A percentile compares a stretch with the other conserved stretches of the same genome.
Evolutionary conservation across 805 yeast genomes (phyloP).

Genomic region (Saturnispora mendoncae): DNA sequence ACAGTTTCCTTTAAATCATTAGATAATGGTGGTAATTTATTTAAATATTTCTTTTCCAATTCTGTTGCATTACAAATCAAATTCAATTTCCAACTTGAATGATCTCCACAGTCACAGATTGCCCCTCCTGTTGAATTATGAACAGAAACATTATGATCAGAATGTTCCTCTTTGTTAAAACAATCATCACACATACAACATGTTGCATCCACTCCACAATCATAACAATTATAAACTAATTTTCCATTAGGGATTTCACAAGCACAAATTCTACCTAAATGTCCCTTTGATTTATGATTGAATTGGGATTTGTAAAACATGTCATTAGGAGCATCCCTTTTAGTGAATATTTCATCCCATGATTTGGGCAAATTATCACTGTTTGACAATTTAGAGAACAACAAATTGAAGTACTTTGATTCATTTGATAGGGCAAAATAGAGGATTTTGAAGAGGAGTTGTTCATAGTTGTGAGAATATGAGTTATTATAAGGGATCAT

Average conservation of each 20-base stretch:
- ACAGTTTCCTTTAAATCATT: slow-evolving; percentile 18
- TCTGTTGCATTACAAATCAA: slow-evolving; percentile 39
- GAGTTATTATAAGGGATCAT: slow-evolving; percentile 8
- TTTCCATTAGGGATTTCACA: slow-evolving; percentile 51
- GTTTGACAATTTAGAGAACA: slow-evolving; percentile 8
- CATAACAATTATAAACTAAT: slow-evolving; percentile 62
- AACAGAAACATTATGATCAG: slow-evolving; percentile 52
- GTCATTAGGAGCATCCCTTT: slow-evolving; percentile 12
- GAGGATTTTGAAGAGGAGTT: slow-evolving; percentile 12
- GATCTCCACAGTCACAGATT: slow-evolving; percentile 69
- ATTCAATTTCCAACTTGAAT: slow-evolving; percentile 47
- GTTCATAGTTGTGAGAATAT: slow-evolving; percentile 8
- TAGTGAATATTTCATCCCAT: slow-evolving; percentile 21
- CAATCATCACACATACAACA: slow-evolving; percentile 72
- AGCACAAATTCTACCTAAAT: slow-evolving; percentile 62
- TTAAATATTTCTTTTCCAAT: slow-evolving; percentile 8
- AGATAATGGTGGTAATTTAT: slow-evolving; percentile 13
- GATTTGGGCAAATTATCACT: slow-evolving; percentile 18
- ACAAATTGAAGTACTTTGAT: slow-evolving; percentile 7
- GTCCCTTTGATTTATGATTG: slow-evolving; percentile 26
- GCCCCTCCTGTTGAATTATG: slow-evolving; percentile 46
- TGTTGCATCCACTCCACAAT: slow-evolving; percentile 70
- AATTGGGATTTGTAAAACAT: slow-evolving; percentile 18
- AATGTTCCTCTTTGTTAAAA: slow-evolving; percentile 61
- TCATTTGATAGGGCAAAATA: slow-evolving; percentile 14